These are phyloP conservation scores for Phalaenopsis equestris DNA, from an alignment of 106 monocot genomes.

Conservation along the genomic window DNA sequence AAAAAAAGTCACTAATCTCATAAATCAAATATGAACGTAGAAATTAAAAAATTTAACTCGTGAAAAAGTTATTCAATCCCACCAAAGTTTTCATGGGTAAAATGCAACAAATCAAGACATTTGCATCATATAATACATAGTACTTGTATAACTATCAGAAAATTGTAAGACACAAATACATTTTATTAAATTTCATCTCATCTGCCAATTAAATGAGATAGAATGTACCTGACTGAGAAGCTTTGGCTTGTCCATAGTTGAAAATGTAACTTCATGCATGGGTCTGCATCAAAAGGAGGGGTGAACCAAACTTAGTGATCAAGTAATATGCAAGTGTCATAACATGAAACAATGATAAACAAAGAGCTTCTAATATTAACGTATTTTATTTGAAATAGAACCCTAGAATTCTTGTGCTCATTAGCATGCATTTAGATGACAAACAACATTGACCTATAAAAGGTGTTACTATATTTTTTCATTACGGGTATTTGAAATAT, in stretches of 20 bases:
- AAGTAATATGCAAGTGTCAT: not conserved
- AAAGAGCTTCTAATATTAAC: not conserved
- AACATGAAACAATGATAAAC: not conserved
- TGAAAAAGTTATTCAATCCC: not conserved
- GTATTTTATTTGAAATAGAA: not conserved
- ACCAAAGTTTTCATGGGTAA: not conserved
- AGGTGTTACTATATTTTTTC: not conserved
- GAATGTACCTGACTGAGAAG: constrained; percentile 53
- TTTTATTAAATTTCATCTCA: not conserved
- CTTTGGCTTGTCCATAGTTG: constrained; percentile 60
- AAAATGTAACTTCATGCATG: constrained; percentile 66
- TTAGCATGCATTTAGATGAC: not conserved
- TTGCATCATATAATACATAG: not conserved
- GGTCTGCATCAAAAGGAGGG: constrained; percentile 29
- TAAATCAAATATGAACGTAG: too few relatives aligned
- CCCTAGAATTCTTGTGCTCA: not conserved
- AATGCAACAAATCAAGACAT: not conserved
- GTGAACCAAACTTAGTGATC: not conserved
- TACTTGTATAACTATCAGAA: not conserved
- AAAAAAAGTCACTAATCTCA: too few relatives aligned
- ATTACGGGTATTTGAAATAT: not conserved
- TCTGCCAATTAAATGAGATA: not conserved
- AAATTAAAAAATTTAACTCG: too few relatives aligned
- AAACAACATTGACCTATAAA: constrained; percentile 1
- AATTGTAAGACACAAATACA: not conserved